phyloP scores from a whole-genome alignment of 2,329 filamentous ascomycete species.

The Exophiala mesophila region DNA sequence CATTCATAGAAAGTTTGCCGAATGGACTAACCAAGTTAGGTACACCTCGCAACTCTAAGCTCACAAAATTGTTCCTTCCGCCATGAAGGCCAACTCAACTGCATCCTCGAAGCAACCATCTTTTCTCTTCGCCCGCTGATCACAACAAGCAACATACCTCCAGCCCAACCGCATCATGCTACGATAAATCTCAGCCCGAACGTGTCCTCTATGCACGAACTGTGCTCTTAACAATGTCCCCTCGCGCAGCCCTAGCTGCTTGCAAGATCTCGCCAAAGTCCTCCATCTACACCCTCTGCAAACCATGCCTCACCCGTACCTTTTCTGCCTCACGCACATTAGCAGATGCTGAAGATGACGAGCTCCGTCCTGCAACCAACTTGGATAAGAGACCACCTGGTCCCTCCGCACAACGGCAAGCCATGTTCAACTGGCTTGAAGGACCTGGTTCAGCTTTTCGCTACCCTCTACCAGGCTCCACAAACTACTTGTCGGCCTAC shows the following conservation, averaged over 20 bases:
- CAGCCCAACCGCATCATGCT: too few relatives aligned
- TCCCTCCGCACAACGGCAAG: background rate
- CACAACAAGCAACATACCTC: too few relatives aligned
- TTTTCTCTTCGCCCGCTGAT: too few relatives aligned
- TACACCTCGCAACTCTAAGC: too few relatives aligned
- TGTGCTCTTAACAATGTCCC: constrained; percentile 15
- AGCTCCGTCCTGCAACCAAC: too few relatives aligned
- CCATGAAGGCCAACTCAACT: too few relatives aligned
- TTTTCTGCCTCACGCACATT: constrained; percentile 26
- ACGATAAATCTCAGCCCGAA: too few relatives aligned
- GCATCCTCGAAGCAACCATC: too few relatives aligned
- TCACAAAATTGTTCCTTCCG: too few relatives aligned
- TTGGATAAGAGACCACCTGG: background rate
- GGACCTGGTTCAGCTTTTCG: constrained; percentile 48
- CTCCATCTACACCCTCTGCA: constrained; percentile 24
- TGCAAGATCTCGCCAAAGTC: constrained; percentile 13
- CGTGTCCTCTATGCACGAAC: background rate
- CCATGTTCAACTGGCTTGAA: constrained; percentile 51
- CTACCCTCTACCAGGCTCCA: constrained; percentile 45
- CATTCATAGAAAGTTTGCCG: too few relatives aligned
- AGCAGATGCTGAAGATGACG: constrained; percentile 43
- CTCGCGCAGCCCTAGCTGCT: constrained; percentile 19
- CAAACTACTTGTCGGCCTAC: constrained; percentile 54
- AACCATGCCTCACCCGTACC: constrained; percentile 24
- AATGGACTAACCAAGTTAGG: too few relatives aligned